These are phyloP conservation scores for Tritrichomonas foetus DNA, from an alignment of 208 protist species.

Conservation along the genomic window DNA sequence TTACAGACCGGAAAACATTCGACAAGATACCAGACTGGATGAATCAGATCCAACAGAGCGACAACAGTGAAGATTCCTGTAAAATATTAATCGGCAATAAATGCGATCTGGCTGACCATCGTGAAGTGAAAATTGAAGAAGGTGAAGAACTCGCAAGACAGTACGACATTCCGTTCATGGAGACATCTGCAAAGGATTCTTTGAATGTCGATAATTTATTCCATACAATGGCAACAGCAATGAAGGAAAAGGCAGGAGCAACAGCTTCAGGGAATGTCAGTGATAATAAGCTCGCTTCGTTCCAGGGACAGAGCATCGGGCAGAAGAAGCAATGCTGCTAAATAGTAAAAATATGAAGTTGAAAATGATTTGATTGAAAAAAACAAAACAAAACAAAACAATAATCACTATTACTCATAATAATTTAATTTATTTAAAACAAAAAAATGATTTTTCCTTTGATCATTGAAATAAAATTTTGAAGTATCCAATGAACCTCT, in stretches of 20 bases:
- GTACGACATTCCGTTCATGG: conserved; percentile 63
- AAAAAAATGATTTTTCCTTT: no score
- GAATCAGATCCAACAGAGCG: neutral
- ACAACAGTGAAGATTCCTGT: neutral
- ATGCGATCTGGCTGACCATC: conserved; percentile 51
- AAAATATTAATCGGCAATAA: conserved; percentile 65
- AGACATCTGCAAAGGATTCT: conserved; percentile 58
- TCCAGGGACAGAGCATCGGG: no score
- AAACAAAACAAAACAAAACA: no score
- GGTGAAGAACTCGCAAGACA: conserved; percentile 39
- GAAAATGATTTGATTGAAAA: no score
- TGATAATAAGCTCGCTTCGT: no score
- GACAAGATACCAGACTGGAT: neutral
- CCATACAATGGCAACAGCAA: conserved; percentile 78
- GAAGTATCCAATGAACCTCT: no score
- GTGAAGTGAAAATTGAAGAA: conserved; percentile 51
- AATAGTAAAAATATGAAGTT: no score
- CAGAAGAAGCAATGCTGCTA: no score
- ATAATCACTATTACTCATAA: no score
- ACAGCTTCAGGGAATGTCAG: no score
- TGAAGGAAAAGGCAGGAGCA: conserved; percentile 64
- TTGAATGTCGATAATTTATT: conserved; percentile 76
- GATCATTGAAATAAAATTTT: no score
- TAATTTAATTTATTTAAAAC: no score
- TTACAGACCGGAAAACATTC: conserved; percentile 50